phyloP scores from a whole-genome alignment of 352 stramenopile genomes.

The Phytopythium litorale region DNA sequence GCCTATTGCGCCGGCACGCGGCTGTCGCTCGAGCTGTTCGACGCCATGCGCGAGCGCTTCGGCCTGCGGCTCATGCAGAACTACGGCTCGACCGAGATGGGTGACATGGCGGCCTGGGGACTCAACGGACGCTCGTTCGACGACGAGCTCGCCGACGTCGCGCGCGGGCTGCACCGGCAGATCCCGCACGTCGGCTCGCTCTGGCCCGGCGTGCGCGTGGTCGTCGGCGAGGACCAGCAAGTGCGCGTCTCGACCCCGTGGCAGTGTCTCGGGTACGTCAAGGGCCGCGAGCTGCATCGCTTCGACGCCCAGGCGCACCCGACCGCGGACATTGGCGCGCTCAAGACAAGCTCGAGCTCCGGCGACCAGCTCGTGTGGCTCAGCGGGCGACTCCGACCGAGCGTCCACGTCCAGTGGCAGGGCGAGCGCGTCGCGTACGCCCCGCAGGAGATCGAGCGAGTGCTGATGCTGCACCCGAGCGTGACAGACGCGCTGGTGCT shows the following conservation, averaged over 20 bases:
- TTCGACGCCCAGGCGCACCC: conserved; percentile 35
- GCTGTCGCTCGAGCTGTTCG: conserved; percentile 52
- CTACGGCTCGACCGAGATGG: conserved; percentile 84
- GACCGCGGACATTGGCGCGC: conserved; percentile 54
- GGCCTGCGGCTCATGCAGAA: conserved; percentile 81
- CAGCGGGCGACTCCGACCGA: conserved; percentile 52
- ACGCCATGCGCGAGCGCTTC: conserved; percentile 44
- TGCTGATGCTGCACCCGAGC: conserved; percentile 27
- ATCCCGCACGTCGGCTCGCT: conserved; percentile 58
- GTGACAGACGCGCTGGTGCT: conserved; percentile 58
- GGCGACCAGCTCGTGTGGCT: conserved; percentile 56
- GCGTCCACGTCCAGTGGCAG: conserved; percentile 28
- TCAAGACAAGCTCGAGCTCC: conserved; percentile 17
- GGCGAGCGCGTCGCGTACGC: conserved; percentile 19
- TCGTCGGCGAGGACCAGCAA: conserved; percentile 45
- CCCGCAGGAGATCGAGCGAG: conserved; percentile 38
- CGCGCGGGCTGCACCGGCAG: not conserved
- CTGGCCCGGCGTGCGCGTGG: conserved; percentile 64
- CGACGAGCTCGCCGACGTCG: conserved; percentile 37
- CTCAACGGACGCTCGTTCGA: conserved; percentile 40
- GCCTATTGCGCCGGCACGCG: conserved; percentile 69
- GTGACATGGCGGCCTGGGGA: conserved; percentile 70
- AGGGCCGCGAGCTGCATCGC: conserved; percentile 36
- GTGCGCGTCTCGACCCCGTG: conserved; percentile 77
- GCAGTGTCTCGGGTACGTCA: conserved; percentile 76